phyloP scores from a whole-genome alignment of 2,329 filamentous ascomycete species.

The Calycina herbarum region DNA sequence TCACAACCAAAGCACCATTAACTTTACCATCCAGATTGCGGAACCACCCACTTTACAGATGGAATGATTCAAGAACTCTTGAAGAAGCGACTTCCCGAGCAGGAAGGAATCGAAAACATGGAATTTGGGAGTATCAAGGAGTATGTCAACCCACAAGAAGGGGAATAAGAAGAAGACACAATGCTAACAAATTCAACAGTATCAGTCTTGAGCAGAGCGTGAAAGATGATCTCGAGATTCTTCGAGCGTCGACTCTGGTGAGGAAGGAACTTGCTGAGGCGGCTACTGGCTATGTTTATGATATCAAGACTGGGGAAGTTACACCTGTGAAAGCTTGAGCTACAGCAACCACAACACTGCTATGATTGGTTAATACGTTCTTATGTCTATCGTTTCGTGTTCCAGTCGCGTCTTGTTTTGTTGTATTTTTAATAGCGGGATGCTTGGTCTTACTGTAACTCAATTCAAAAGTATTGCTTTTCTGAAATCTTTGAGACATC shows the following conservation, averaged over 20 bases:
- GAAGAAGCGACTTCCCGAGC: slow-evolving; percentile 24
- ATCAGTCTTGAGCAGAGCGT: neutral
- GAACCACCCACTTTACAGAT: neutral
- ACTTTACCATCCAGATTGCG: neutral
- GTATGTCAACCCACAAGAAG: slow-evolving; percentile 19
- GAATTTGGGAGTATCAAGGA: slow-evolving; percentile 32
- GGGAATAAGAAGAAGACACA: too few relatives aligned
- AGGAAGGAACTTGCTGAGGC: slow-evolving; percentile 29
- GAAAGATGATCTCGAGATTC: neutral
- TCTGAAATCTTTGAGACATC: too few relatives aligned
- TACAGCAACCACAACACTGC: too few relatives aligned
- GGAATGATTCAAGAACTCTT: slow-evolving; percentile 22
- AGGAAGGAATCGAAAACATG: slow-evolving; percentile 28
- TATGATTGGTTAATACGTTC: too few relatives aligned
- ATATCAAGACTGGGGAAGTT: slow-evolving; percentile 32
- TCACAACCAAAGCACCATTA: neutral
- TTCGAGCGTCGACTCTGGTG: slow-evolving; percentile 25
- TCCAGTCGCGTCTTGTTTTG: too few relatives aligned
- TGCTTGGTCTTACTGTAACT: too few relatives aligned
- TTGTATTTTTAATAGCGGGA: too few relatives aligned
- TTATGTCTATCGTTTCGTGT: too few relatives aligned
- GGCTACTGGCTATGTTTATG: slow-evolving; percentile 27
- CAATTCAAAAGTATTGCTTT: too few relatives aligned
- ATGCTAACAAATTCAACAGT: too few relatives aligned
- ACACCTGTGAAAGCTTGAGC: slow-evolving; percentile 10